These are phyloP conservation scores for Ogataea chonburiensis DNA, from an alignment of 805 yeast species.

Conservation along the genomic window DNA sequence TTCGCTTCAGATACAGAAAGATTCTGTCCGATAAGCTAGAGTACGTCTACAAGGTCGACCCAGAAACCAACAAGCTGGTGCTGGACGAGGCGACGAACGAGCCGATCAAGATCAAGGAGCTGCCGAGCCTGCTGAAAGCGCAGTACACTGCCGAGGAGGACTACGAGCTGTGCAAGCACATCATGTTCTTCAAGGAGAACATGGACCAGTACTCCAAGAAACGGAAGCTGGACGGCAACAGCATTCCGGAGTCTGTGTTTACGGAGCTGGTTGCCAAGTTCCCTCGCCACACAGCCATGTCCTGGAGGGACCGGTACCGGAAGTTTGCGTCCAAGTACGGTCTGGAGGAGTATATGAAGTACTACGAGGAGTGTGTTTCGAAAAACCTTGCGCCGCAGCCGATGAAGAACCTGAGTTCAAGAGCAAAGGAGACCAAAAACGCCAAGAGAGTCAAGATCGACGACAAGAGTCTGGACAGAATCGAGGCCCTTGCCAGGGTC, in stretches of 20 bases:
- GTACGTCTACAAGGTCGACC: constrained; percentile 50
- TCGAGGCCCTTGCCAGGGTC: constrained; percentile 30
- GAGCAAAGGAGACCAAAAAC: constrained; percentile 36
- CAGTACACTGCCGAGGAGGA: constrained; percentile 73
- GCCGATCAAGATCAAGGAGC: constrained; percentile 38
- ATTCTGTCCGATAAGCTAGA: constrained; percentile 41
- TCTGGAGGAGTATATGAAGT: constrained; percentile 51
- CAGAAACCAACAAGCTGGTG: constrained; percentile 40
- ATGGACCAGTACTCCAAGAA: constrained; percentile 22
- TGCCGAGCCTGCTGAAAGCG: constrained; percentile 54
- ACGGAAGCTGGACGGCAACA: constrained; percentile 24
- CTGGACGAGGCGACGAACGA: constrained; percentile 42
- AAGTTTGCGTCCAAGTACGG: constrained; percentile 68
- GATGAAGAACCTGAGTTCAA: constrained; percentile 56
- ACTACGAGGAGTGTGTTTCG: constrained; percentile 45
- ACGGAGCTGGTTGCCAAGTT: constrained; percentile 37
- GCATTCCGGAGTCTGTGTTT: constrained; percentile 40
- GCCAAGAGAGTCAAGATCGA: constrained; percentile 18
- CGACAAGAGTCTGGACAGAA: constrained; percentile 19
- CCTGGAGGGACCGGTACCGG: constrained; percentile 83
- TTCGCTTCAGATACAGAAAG: constrained; percentile 59
- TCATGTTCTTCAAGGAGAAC: constrained; percentile 24
- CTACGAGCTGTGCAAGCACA: constrained; percentile 48
- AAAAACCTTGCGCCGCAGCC: constrained; percentile 48
- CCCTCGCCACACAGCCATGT: constrained; percentile 59